Percentiles rank a stretch among this genome's conserved stretches.
phyloP scores from a whole-genome alignment of 2,329 filamentous ascomycete genomes.

The Monosporascus sp. region DNA sequence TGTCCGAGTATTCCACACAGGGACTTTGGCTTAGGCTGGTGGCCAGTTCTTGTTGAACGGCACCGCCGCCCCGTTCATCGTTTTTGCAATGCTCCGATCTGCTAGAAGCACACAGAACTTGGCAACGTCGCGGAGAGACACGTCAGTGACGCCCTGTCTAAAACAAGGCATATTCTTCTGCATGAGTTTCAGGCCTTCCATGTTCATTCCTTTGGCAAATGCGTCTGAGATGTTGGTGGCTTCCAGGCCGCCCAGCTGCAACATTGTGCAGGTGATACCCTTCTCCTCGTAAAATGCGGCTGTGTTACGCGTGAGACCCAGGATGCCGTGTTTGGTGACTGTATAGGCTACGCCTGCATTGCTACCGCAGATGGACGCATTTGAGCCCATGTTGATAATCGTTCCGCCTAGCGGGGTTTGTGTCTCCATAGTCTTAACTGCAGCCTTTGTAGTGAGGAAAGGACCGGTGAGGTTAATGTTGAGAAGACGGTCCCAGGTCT shows the following conservation, averaged over 20 bases:
- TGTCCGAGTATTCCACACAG: too few relatives aligned
- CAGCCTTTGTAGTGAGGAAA: slow-evolving; percentile 23
- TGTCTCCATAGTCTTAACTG: slow-evolving; percentile 41
- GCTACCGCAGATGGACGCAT: slow-evolving; percentile 5
- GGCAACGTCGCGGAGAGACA: slow-evolving; percentile 32
- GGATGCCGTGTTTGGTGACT: slow-evolving; percentile 45
- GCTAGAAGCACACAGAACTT: slow-evolving; percentile 19
- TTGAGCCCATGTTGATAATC: slow-evolving; percentile 19
- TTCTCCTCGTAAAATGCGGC: slow-evolving; percentile 47
- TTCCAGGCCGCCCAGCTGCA: slow-evolving; percentile 46
- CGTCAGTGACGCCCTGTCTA: slow-evolving; percentile 18
- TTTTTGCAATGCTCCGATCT: slow-evolving; percentile 8
- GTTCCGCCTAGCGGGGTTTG: slow-evolving; percentile 23
- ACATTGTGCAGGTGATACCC: slow-evolving; percentile 45
- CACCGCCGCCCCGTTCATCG: slow-evolving; percentile 10
- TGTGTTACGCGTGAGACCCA: slow-evolving; percentile 52
- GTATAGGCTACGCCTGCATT: slow-evolving; percentile 35
- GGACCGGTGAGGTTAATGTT: slow-evolving; percentile 28
- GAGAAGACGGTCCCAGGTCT: slow-evolving; percentile 47
- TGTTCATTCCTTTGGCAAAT: slow-evolving; percentile 29
- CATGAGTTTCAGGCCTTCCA: slow-evolving; percentile 20
- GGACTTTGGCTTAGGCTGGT: background rate
- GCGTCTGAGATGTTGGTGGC: slow-evolving; percentile 45
- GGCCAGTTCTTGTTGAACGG: slow-evolving; percentile 13
- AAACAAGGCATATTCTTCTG: slow-evolving; percentile 24